These are phyloP conservation scores for Verbascum thapsus DNA, from an alignment of 257 asterid species.

Conservation along the genomic window DNA sequence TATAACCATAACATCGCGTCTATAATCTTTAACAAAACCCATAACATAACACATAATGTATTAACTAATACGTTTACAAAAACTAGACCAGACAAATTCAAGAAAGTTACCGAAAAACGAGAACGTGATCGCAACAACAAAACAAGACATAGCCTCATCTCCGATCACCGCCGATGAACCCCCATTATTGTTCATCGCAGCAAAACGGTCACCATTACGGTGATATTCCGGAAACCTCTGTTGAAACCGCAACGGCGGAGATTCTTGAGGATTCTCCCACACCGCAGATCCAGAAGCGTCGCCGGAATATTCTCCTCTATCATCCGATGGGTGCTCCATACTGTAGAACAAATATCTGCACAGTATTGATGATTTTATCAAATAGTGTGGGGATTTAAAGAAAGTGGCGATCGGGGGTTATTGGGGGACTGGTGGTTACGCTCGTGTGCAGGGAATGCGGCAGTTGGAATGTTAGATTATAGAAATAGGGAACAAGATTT, in stretches of 20 bases:
- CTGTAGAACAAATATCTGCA: not conserved
- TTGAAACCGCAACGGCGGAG: constrained; percentile 73
- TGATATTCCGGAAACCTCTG: constrained; percentile 35
- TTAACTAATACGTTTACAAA: constrained; percentile 6
- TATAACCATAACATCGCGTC: too few relatives aligned
- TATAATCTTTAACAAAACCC: constrained; percentile 21
- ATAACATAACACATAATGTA: not conserved
- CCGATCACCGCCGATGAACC: constrained; percentile 25
- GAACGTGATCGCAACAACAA: constrained; percentile 52
- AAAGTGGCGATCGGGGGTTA: too few relatives aligned
- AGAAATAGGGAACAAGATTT: too few relatives aligned
- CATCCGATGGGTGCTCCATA: constrained; percentile 42
- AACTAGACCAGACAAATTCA: not conserved
- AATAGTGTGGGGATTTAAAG: too few relatives aligned
- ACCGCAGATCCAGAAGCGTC: constrained; percentile 39
- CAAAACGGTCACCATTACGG: constrained; percentile 34
- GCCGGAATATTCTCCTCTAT: constrained; percentile 32
- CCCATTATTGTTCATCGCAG: constrained; percentile 30
- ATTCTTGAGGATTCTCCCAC: constrained; percentile 38
- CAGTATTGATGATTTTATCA: not conserved
- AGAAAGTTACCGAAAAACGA: constrained; percentile 56
- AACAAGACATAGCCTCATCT: constrained; percentile 63
- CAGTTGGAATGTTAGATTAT: too few relatives aligned
- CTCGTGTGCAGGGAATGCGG: too few relatives aligned
- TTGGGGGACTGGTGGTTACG: too few relatives aligned